Evolutionary conservation across 2,329 filamentous ascomycete species (phyloP).

Genomic region (Trichoderma citrinoviride): DNA sequence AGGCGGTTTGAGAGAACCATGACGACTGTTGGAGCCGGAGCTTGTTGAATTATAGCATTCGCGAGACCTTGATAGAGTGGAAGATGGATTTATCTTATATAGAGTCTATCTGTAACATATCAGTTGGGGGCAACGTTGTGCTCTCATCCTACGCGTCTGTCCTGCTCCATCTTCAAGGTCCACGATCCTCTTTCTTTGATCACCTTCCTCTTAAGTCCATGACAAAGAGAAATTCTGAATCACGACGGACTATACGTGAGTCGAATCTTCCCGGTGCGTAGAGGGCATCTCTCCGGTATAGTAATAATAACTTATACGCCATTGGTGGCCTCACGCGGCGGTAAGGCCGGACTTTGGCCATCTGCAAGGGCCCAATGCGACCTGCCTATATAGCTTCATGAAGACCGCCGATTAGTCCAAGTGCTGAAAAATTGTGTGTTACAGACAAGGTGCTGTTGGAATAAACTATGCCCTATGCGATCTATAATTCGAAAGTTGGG

Average conservation of each 20-base stretch:
- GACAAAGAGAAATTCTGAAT: neutral
- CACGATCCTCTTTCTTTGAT: neutral
- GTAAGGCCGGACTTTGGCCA: neutral
- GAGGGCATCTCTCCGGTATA: neutral
- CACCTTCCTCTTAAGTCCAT: slow-evolving; percentile 12
- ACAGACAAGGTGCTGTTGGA: neutral
- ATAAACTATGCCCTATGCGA: neutral
- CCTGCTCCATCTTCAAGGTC: neutral
- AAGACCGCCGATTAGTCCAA: neutral
- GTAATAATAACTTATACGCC: neutral
- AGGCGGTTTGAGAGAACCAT: slow-evolving; percentile 5
- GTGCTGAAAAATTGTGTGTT: neutral
- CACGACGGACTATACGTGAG: too few species aligned
- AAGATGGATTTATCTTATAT: neutral
- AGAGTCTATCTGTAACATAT: neutral
- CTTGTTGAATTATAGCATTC: neutral
- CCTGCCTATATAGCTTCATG: slow-evolving; percentile 10
- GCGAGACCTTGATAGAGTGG: neutral
- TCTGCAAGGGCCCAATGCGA: neutral
- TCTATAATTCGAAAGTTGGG: neutral
- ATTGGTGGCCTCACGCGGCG: neutral
- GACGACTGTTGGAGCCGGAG: neutral
- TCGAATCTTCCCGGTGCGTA: neutral
- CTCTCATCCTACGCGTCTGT: neutral
- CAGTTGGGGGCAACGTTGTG: neutral